phyloP scores from a whole-genome alignment of 2,329 filamentous ascomycete genomes.

The Drechslerella stenobrocha region DNA sequence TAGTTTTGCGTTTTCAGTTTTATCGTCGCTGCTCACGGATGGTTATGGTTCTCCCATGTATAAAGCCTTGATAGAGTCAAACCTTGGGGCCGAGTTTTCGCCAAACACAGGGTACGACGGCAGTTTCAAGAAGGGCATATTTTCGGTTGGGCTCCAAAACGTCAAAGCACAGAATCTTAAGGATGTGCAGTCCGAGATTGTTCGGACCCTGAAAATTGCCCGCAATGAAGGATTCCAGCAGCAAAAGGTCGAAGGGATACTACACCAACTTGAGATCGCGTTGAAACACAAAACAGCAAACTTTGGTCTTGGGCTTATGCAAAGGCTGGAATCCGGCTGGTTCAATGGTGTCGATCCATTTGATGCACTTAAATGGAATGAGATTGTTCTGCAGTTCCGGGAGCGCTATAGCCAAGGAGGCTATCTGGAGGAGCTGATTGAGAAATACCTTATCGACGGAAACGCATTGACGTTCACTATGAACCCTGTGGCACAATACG shows the following conservation, averaged over 20 bases:
- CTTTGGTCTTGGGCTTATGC: constrained; percentile 88
- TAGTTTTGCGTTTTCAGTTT: constrained; percentile 79
- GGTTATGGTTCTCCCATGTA: constrained; percentile 96
- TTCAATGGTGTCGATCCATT: constrained; percentile 95
- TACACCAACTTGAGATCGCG: constrained; percentile 90
- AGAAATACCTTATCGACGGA: constrained; percentile 88
- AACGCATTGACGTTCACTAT: constrained; percentile 91
- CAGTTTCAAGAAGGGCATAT: constrained; percentile 74
- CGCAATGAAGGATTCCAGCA: constrained; percentile 79
- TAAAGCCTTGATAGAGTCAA: constrained; percentile 81
- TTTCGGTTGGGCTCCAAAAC: constrained; percentile 89
- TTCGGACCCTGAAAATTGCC: constrained; percentile 70
- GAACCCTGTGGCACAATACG: constrained; percentile 77
- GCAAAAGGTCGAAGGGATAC: constrained; percentile 86
- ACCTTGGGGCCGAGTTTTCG: constrained; percentile 88
- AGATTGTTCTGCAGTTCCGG: constrained; percentile 82
- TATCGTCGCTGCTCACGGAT: constrained; percentile 83
- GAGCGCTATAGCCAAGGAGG: constrained; percentile 70
- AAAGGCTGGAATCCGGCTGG: constrained; percentile 87
- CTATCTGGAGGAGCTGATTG: constrained; percentile 80
- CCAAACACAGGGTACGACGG: constrained; percentile 91
- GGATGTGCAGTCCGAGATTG: constrained; percentile 73
- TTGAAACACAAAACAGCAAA: constrained; percentile 87
- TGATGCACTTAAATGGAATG: constrained; percentile 86
- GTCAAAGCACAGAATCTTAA: constrained; percentile 77